Evolutionary conservation across 176 grass and related monocot species (phyloP), one percentile per base, ranked within the genome.

Genomic region (Tillandsia fasciculata): DNA sequence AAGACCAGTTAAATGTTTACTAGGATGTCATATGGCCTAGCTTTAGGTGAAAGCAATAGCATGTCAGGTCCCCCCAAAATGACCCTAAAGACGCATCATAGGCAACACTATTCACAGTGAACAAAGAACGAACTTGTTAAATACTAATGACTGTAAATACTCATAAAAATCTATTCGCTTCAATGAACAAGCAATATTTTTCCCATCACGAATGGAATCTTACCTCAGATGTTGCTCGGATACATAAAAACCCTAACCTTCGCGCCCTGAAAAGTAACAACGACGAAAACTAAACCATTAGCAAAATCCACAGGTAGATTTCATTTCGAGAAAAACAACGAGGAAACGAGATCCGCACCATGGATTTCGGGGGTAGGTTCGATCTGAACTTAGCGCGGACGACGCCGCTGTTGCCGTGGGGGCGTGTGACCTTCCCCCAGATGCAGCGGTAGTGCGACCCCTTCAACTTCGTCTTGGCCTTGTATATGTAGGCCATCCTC

Each of bases 401-500:
- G 49, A 90, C 81, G 11, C 81, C 86, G 63, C 82, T 83, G 81
- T 86, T 94, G 22, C 86, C 78, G 58, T 88, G 89, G 2, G 89
- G 85, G 28, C 89, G 72, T 2, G 72, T 76, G 53, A 84, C 86
- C 86, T 86, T 89, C 48, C 83, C 86, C 86, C 83, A 90, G 63
- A 82, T 84, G 78, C 83, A 95, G 11, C 83, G 72, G 52, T 71
- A n/a, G 66, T 24, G 15, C 53, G 64, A 69, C 20, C 73, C 83
- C n/a, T 71, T 70, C 47, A 80, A 84, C 78, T 77, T 95, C 59
- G 87, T 76, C 83, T 84, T 84, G 65, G 81, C 89, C 89, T 83
- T 92, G 85, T 92, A 92, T 59, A 92, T 52, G 70, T 92, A 88
- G 9, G 89, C 89, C 75, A 90, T 77, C 53, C 75, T 68, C 83